A percentile compares a stretch with the other conserved stretches of the same genome.
Conservation (phyloP, 2,329 filamentous ascomycete species). For the Escovopsis weberi region DNA sequence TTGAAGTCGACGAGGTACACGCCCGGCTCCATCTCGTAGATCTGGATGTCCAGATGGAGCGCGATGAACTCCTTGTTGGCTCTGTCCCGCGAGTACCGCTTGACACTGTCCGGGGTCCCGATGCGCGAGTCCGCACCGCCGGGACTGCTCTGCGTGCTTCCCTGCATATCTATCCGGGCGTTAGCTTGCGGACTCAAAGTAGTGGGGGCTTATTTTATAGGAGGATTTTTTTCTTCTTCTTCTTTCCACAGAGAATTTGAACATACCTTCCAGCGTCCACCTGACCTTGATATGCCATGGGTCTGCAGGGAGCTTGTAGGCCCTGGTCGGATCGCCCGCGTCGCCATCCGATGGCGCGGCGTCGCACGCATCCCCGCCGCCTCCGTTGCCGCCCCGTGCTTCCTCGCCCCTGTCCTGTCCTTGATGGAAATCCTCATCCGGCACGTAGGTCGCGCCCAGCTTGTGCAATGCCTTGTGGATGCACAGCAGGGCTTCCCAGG, state of each 20-base stretch:
- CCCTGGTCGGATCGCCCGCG: constrained; percentile 35
- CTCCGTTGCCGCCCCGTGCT: constrained; percentile 22
- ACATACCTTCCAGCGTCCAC: constrained; percentile 71
- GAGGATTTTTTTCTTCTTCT: too few species aligned
- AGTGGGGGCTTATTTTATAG: not conserved
- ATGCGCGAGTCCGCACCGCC: constrained; percentile 6
- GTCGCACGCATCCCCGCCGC: constrained; percentile 25
- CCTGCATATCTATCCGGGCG: constrained; percentile 1
- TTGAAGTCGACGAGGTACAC: constrained; percentile 98
- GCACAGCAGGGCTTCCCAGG: constrained; percentile 85
- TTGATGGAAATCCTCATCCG: constrained; percentile 44
- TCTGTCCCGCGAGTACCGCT: constrained; percentile 23
- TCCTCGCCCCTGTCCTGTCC: constrained; percentile 26
- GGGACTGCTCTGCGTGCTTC: constrained; percentile 1
- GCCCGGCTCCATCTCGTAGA: constrained; percentile 83
- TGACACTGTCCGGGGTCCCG: constrained; percentile 21
- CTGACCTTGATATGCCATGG: constrained; percentile 90
- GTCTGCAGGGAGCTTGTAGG: constrained; percentile 80
- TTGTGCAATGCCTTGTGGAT: constrained; percentile 86
- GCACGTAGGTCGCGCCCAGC: constrained; percentile 78
- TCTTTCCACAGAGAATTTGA: constrained; percentile 6
- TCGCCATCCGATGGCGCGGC: constrained; percentile 19
- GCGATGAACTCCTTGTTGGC: constrained; percentile 55
- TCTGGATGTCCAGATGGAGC: constrained; percentile 89
- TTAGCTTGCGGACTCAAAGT: constrained; percentile 4